Percentiles rank a stretch among this genome's conserved stretches.
phyloP scores from a whole-genome alignment of 1,284 basidiomycete genomes.

The Ustilago bromivora region DNA sequence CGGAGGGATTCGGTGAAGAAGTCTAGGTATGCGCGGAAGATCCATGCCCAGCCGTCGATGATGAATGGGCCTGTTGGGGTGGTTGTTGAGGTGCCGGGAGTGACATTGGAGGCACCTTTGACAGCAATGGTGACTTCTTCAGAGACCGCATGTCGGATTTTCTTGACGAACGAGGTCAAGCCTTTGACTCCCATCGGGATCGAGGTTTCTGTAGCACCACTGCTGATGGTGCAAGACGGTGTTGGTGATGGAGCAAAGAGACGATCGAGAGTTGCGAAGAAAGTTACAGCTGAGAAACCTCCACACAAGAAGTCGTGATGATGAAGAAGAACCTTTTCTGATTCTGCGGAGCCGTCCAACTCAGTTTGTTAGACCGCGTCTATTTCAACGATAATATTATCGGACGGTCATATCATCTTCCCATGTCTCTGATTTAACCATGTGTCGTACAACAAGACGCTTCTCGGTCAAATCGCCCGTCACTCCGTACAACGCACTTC shows the following conservation, averaged over 20 bases:
- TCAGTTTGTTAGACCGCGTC: not conserved
- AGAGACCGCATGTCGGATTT: conserved; percentile 36
- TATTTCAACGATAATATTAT: not conserved
- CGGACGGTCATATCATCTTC: not conserved
- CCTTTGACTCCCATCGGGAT: conserved; percentile 56
- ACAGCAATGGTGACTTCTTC: conserved; percentile 39
- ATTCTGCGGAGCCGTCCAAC: not conserved
- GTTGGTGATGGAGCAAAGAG: not conserved
- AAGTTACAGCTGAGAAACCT: conserved; percentile 1
- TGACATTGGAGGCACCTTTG: not conserved
- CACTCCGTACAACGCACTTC: not conserved
- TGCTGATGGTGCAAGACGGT: not conserved
- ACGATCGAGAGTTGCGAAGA: not conserved
- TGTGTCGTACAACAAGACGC: not conserved
- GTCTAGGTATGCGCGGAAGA: conserved; percentile 51
- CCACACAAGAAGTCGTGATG: conserved; percentile 7
- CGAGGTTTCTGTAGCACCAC: not conserved
- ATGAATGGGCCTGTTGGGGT: conserved; percentile 27
- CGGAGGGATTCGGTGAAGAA: conserved; percentile 51
- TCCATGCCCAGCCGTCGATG: conserved; percentile 62
- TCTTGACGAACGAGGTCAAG: conserved; percentile 49
- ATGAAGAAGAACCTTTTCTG: not conserved
- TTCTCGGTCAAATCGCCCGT: not conserved
- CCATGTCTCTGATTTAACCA: not conserved
- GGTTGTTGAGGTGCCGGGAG: conserved; percentile 7